These are phyloP conservation scores for Arthroderma uncinatum DNA, from an alignment of 2,329 filamentous ascomycete genomes.

Conservation along the genomic window DNA sequence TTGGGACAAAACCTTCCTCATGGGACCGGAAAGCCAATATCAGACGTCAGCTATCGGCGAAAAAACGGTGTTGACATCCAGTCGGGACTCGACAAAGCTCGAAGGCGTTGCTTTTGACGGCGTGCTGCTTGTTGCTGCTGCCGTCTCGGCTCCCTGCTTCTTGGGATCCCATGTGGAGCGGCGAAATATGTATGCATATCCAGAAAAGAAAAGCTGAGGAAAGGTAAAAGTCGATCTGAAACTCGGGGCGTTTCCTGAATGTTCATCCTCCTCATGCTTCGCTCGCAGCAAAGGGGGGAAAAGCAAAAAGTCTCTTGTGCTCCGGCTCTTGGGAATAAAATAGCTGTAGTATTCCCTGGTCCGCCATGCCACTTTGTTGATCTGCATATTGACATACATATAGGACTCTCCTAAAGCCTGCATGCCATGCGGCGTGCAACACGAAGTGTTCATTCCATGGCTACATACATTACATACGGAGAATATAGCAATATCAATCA, in stretches of 20 bases:
- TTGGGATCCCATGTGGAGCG: conserved; percentile 4
- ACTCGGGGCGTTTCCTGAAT: background rate
- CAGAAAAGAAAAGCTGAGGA: background rate
- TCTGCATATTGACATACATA: background rate
- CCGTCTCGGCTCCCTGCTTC: background rate
- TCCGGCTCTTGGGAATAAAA: background rate
- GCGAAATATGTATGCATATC: background rate
- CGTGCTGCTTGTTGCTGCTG: background rate
- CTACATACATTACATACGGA: background rate
- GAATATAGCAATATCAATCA: background rate
- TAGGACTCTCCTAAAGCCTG: background rate
- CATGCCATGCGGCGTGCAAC: background rate
- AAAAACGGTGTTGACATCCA: background rate
- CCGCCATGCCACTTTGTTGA: background rate
- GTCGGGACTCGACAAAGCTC: background rate
- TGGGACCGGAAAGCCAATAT: background rate
- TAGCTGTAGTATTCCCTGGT: too few relatives aligned
- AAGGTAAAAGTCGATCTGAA: background rate
- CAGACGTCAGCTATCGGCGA: background rate
- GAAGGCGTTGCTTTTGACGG: background rate
- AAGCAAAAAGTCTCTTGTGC: background rate
- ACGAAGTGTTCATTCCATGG: background rate
- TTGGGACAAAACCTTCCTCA: background rate
- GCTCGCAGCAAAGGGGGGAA: background rate
- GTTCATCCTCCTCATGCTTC: background rate